A percentile compares a stretch with the other conserved stretches of the same genome.
phyloP scores from a whole-genome alignment of 805 yeast species.

The Starmerella tilneyi region DNA sequence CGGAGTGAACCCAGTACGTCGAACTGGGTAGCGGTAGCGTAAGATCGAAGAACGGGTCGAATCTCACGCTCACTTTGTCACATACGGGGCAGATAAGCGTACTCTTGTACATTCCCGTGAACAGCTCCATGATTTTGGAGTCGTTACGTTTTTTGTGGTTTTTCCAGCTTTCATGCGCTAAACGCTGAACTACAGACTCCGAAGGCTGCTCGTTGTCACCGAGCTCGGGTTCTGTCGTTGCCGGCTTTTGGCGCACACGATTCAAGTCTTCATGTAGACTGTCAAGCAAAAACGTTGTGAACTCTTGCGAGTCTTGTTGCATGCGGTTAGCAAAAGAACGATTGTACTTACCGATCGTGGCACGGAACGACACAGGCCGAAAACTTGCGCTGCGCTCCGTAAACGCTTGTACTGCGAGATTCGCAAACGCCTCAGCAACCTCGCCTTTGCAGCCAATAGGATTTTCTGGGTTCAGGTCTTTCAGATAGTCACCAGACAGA shows the following conservation, averaged over 20 bases:
- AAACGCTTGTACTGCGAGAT: constrained; percentile 53
- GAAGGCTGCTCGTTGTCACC: constrained; percentile 51
- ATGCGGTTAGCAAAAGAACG: constrained; percentile 67
- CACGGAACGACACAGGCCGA: constrained; percentile 70
- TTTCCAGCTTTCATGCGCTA: constrained; percentile 73
- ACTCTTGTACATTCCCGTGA: constrained; percentile 84
- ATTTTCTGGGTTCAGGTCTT: constrained; percentile 62
- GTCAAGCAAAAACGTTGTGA: constrained; percentile 75
- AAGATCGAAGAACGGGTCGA: constrained; percentile 86
- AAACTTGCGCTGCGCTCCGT: constrained; percentile 28
- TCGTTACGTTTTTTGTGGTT: constrained; percentile 72
- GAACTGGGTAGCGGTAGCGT: constrained; percentile 76
- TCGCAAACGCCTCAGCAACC: constrained; percentile 67
- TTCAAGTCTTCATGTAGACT: constrained; percentile 89
- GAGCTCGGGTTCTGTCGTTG: constrained; percentile 74
- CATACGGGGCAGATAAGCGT: constrained; percentile 84
- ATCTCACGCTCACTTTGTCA: constrained; percentile 66
- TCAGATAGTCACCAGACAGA: constrained; percentile 42
- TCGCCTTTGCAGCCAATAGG: constrained; percentile 82
- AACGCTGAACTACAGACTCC: constrained; percentile 41
- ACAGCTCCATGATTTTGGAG: constrained; percentile 72
- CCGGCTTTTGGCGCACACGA: constrained; percentile 71
- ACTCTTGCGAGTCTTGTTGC: constrained; percentile 93
- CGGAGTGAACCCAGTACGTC: constrained; percentile 56
- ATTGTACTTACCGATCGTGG: constrained; percentile 66